A percentile compares a stretch with the other conserved stretches of the same genome.
Evolutionary conservation across 169 alveolate genomes (phyloP).

Genomic region (Cryptosporidium sp.): DNA sequence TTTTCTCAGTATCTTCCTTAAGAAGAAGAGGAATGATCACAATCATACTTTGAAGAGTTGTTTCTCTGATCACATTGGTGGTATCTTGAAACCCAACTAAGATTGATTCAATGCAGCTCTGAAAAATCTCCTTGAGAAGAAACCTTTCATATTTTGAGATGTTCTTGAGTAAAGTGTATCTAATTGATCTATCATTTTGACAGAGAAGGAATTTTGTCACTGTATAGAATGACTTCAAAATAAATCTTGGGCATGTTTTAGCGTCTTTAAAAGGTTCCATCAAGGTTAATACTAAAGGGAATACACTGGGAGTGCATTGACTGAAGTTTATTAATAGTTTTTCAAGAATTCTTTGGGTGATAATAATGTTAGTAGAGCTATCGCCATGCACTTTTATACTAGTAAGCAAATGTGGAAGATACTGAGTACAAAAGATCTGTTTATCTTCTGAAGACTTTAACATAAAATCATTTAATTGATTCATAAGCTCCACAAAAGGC

Average conservation of each 20-base stretch:
- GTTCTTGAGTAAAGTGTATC: slow-evolving; percentile 68
- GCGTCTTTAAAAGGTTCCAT: slow-evolving; percentile 25
- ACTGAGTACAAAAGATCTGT: slow-evolving; percentile 51
- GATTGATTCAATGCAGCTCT: slow-evolving; percentile 54
- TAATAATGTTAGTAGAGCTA: slow-evolving; percentile 30
- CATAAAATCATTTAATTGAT: slow-evolving; percentile 49
- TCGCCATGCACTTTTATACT: slow-evolving; percentile 32
- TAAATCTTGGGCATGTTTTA: slow-evolving; percentile 25
- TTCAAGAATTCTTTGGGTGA: slow-evolving; percentile 40
- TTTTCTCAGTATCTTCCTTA: slow-evolving; percentile 3
- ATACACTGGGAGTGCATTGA: slow-evolving; percentile 50
- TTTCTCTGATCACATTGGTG: slow-evolving; percentile 51
- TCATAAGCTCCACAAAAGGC: slow-evolving; percentile 68
- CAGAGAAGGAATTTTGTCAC: slow-evolving; percentile 7
- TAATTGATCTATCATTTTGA: slow-evolving; percentile 64
- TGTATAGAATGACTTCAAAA: slow-evolving; percentile 25
- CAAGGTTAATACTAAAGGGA: slow-evolving; percentile 38
- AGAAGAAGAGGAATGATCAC: slow-evolving; percentile 50
- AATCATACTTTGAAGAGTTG: slow-evolving; percentile 71
- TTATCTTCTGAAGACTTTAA: slow-evolving; percentile 44
- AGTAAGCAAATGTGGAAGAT: slow-evolving; percentile 37
- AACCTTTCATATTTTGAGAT: slow-evolving; percentile 50
- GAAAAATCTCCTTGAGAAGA: slow-evolving; percentile 6
- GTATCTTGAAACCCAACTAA: slow-evolving; percentile 70
- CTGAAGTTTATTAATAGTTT: slow-evolving; percentile 28